Evolutionary conservation across 2,329 filamentous ascomycete species (phyloP).

Genomic region (Lecanosticta acicola): DNA sequence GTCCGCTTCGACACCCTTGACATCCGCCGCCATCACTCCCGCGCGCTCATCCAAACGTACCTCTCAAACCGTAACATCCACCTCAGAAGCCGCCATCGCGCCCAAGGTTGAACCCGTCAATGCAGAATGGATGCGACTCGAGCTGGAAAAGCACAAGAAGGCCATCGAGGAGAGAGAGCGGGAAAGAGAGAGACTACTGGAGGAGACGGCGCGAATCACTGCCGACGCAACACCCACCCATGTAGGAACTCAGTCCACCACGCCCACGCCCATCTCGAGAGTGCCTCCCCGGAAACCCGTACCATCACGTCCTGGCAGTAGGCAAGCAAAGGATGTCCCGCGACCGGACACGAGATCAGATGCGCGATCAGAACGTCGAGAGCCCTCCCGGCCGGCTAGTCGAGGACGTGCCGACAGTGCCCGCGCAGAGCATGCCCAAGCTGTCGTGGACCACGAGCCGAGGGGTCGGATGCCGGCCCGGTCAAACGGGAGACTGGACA

Average conservation of each 20-base stretch:
- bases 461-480: constrained; percentile 11
- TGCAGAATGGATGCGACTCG: constrained; percentile 41
- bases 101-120: constrained; percentile 36
- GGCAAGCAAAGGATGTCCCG: constrained; percentile 10
- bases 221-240: constrained; percentile 10
- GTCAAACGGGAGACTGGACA: constrained; percentile 15
- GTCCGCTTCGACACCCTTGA: constrained; percentile 39
- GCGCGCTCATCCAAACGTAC: constrained; percentile 36
- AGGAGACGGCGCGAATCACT: constrained; percentile 9
- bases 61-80: constrained; percentile 34
- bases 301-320: constrained; percentile 14
- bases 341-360: constrained; percentile 7
- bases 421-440: constrained; percentile 8
- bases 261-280: constrained; percentile 12
- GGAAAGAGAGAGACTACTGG: constrained; percentile 6
- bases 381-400: constrained; percentile 4
- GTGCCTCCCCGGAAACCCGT: constrained; percentile 26
- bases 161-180: constrained; percentile 19
- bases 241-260: background rate
- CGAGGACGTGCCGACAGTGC: constrained; percentile 9
- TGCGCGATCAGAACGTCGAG: constrained; percentile 2
- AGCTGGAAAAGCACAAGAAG: constrained; percentile 37
- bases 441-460: constrained; percentile 5
- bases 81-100: constrained; percentile 20
- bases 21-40: constrained; percentile 38